Evolutionary conservation across 495 filamentous ascomycete species (phyloP), one percentile per base, ranked within the genome.

Genomic region (Evernia prunastri): DNA sequence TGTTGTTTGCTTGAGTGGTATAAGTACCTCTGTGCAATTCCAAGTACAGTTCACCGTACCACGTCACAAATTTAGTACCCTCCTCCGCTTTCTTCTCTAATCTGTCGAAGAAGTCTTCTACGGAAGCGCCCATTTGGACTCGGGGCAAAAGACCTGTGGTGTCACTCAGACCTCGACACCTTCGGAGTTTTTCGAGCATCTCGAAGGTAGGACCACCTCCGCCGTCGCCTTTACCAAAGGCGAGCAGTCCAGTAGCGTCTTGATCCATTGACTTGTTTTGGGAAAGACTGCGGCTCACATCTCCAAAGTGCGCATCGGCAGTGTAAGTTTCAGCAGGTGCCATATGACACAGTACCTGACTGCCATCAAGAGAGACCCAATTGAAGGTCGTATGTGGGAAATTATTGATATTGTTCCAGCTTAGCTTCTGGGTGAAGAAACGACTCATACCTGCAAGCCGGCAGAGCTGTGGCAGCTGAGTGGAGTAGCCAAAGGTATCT

Each of bases 301-400:
- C 94, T 13, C 94, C 94, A 76, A 97, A 97, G 73, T 97, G 87
- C 18, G 94, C 94, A 67, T 89, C 85, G 3, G 94, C 90, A 13
- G 94, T 98, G 72, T 97, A 97, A 0, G 94, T 98, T 71, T 98
- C 89, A 8, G 90, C 79, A 13, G 94, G 93, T 23, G 91, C 80
- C 94, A 98, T 98, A 73, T 98, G 94, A 74, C 93, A 97, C 59
- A 98, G 81, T 51, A 98, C 94, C 70, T 98, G 94, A 65, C 89
- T 95, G 23, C 93, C 92, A 72, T 98, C 94, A 33, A 96, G 83
- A 3, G 91, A 80, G 25, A 98, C 92, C 94, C 94, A 98, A 70
- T 94, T 94, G 80, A 98, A 98, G 1, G 94, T 97, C 2, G 93
- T 97, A 68, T 97, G 94, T 2, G 94, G 94, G 76, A 98, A 98